Evolutionary conservation across 164 flowering plant species (phyloP), one percentile per base, ranked within the genome.

Genomic region (Echeveria elegans): DNA sequence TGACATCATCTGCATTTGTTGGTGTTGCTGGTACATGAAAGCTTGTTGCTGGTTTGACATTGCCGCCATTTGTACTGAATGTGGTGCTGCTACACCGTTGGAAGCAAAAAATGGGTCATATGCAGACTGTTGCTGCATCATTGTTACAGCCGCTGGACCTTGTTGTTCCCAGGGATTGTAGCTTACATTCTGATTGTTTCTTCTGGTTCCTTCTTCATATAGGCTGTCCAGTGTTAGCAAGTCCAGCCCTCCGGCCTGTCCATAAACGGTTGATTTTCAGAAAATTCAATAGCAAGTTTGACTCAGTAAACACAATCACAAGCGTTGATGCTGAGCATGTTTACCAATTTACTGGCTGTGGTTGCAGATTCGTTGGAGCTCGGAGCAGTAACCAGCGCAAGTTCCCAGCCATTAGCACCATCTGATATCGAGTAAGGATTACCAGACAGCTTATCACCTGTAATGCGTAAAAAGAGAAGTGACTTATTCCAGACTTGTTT

Each of bases 311-410:
- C 41, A 8, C 41, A 14, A 14, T 38, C 1, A n/a, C n/a, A n/a
- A n/a, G n/a, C n/a, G n/a, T n/a, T n/a, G n/a, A n/a, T n/a, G n/a
- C n/a, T n/a, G n/a, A n/a, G n/a, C n/a, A n/a, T n/a, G 12, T 24
- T 23, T 87, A 93, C 98, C 92, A 93, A 76, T 75, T 87, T 86
- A 78, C 85, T 90, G 36, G 83, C 70, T 48, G 92, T 74, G 1
- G 82, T 19, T 40, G 89, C 85, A 73, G 75, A 78, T 65, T 81
- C 97, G 76, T 83, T 90, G 47, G 97, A 88, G 77, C 91, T 92
- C 67, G 98, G 92, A 67, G 95, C 86, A 53, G 90, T 88, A 47
- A 92, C 98, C 74, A 91, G 91, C 52, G 90, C 97, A 72, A 91
- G 76, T 72, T 90, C 98, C 98, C 98, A 93, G 60, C 98, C 96